These are phyloP conservation scores for Sugiyamaella xylanicola DNA, from an alignment of 1,139 yeast genomes.

Conservation along the genomic window DNA sequence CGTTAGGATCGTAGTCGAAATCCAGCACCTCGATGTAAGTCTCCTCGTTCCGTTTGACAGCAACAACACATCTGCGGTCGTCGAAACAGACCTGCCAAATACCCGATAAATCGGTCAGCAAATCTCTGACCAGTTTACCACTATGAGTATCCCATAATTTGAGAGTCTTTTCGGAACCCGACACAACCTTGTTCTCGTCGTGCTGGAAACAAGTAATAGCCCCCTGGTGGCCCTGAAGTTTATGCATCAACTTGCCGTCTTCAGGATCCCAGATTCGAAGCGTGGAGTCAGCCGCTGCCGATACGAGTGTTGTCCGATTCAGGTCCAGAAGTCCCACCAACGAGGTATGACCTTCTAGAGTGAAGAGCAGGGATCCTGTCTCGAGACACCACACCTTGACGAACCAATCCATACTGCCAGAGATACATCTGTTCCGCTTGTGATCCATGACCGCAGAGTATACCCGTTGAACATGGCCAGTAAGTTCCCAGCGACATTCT, in stretches of 20 bases:
- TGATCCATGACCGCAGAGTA: constrained; percentile 84
- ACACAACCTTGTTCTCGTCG: constrained; percentile 78
- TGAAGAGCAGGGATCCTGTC: constrained; percentile 65
- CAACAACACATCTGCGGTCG: constrained; percentile 83
- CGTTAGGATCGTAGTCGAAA: constrained; percentile 55
- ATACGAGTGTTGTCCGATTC: constrained; percentile 76
- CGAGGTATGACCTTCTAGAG: constrained; percentile 83
- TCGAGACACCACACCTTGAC: constrained; percentile 89
- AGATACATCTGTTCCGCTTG: constrained; percentile 74
- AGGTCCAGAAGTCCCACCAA: constrained; percentile 85
- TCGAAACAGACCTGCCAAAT: constrained; percentile 96
- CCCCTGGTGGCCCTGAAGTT: constrained; percentile 79
- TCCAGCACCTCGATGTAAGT: constrained; percentile 81
- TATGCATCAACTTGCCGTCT: constrained; percentile 66
- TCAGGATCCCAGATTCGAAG: constrained; percentile 91
- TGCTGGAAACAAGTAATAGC: constrained; percentile 95
- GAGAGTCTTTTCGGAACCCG: constrained; percentile 85
- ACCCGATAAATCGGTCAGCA: constrained; percentile 72
- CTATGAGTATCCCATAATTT: constrained; percentile 81
- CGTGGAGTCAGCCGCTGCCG: constrained; percentile 96
- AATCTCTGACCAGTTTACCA: constrained; percentile 74
- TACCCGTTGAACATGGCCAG: constrained; percentile 85
- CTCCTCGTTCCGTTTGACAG: constrained; percentile 75
- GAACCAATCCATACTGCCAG: constrained; percentile 90
- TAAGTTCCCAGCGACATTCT: constrained; percentile 67